phyloP scores from a whole-genome alignment of 1,284 basidiomycete genomes.

The Earliella scabrosa region DNA sequence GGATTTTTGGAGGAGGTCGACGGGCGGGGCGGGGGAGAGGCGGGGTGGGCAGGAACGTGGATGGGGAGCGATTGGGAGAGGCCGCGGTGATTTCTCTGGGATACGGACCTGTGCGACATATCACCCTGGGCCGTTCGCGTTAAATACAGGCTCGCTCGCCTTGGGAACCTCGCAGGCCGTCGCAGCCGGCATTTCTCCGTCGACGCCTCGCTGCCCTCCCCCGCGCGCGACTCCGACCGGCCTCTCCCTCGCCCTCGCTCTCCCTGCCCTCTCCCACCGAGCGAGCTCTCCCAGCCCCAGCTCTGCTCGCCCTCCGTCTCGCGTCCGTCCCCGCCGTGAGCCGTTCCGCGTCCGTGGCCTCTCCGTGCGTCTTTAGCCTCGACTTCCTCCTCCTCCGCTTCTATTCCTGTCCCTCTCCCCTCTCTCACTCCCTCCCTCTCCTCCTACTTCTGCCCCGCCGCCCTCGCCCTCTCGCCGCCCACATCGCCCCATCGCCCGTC shows the following conservation, averaged over 20 bases:
- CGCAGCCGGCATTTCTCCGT: conserved; percentile 36
- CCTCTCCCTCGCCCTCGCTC: not conserved
- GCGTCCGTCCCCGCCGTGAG: conserved; percentile 6
- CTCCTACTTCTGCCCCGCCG: not conserved
- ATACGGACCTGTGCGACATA: conserved; percentile 20
- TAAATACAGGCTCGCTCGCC: conserved; percentile 18
- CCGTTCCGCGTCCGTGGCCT: conserved; percentile 5
- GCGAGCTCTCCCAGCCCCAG: not conserved
- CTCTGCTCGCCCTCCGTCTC: not conserved
- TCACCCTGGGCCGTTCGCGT: conserved; percentile 15
- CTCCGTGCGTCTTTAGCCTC: not conserved
- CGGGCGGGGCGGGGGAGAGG: no score
- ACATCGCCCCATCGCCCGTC: not conserved
- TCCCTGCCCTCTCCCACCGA: not conserved
- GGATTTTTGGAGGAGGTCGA: not conserved
- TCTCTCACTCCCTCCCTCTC: not conserved
- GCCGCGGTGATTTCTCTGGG: conserved; percentile 35
- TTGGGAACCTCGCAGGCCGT: conserved; percentile 27
- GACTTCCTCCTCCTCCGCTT: not conserved
- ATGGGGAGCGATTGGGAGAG: no score
- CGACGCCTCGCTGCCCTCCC: not conserved
- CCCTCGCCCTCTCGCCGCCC: no score
- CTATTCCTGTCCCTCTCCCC: not conserved
- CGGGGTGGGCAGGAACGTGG: not conserved
- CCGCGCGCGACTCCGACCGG: not conserved